These are phyloP conservation scores for Mediolabrus comicus DNA, from an alignment of 108 stramenopile genomes.

Conservation along the genomic window DNA sequence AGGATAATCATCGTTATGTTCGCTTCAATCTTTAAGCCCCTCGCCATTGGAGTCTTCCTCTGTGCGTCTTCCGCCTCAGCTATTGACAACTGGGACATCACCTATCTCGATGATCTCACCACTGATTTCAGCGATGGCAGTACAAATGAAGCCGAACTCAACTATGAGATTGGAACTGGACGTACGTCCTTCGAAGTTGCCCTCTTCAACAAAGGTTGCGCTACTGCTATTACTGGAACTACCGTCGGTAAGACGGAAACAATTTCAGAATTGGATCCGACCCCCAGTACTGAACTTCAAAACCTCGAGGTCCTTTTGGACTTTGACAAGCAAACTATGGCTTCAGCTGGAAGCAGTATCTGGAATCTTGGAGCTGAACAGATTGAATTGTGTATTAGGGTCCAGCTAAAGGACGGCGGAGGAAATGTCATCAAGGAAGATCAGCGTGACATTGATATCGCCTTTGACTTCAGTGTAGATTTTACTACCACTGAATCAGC, in stretches of 20 bases:
- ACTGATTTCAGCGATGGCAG: constrained; percentile 11
- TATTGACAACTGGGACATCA: constrained; percentile 36
- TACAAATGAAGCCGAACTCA: constrained; percentile 11
- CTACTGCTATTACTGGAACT: constrained; percentile 18
- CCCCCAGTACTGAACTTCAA: constrained; percentile 11
- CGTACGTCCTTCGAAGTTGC: constrained; percentile 1
- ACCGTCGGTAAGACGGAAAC: constrained; percentile 2
- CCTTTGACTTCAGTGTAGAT: background rate
- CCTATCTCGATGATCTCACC: constrained; percentile 7
- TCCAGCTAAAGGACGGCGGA: constrained; percentile 9
- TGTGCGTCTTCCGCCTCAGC: constrained; percentile 2
- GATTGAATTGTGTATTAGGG: constrained; percentile 25
- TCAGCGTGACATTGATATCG: background rate
- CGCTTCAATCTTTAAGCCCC: constrained; percentile 1
- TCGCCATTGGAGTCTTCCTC: constrained; percentile 14
- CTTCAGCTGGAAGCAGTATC: constrained; percentile 12
- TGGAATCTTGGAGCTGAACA: constrained; percentile 5
- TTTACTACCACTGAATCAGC: too few relatives aligned
- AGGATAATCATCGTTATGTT: background rate
- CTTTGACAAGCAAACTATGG: constrained; percentile 17
- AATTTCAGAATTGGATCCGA: constrained; percentile 8
- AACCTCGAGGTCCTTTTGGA: constrained; percentile 16
- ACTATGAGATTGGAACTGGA: constrained; percentile 13
- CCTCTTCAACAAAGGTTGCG: constrained; percentile 29
- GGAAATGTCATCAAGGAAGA: constrained; percentile 25